These are phyloP conservation scores for Malassezia brasiliensis DNA, from an alignment of 1,284 basidiomycete species.

Conservation along the genomic window DNA sequence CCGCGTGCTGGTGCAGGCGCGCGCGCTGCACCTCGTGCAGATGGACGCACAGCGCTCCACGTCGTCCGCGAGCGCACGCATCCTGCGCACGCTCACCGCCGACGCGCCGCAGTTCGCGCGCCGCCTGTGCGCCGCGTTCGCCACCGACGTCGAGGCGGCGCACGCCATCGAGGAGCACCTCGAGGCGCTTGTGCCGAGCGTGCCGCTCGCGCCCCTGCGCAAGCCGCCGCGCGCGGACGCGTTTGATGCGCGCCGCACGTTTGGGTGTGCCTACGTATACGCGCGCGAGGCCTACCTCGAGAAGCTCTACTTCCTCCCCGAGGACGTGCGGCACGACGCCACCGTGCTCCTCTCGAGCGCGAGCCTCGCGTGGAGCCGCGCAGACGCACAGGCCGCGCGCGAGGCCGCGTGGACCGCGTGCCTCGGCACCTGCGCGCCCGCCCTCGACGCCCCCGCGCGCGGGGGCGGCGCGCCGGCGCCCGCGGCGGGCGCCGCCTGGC, in stretches of 20 bases:
- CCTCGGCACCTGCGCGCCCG: not conserved
- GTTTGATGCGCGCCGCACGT: conserved; percentile 7
- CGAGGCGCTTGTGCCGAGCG: not conserved
- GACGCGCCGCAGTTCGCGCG: not conserved
- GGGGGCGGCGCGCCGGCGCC: not conserved
- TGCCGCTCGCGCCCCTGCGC: conserved; percentile 6
- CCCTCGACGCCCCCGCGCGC: not conserved
- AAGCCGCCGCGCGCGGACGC: conserved; percentile 9
- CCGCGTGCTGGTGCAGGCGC: conserved; percentile 63
- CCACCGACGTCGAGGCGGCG: not conserved
- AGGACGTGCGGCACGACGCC: not conserved
- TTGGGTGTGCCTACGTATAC: conserved; percentile 11
- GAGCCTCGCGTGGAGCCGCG: conserved; percentile 8
- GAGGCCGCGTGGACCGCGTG: conserved; percentile 7
- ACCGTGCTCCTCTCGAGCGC: not conserved
- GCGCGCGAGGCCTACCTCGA: not conserved
- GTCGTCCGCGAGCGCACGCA: not conserved
- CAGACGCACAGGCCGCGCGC: conserved; percentile 14
- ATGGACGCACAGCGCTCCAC: conserved; percentile 23
- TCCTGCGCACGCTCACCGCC: not conserved
- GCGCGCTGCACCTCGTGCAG: conserved; percentile 59
- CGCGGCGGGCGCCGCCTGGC: not conserved
- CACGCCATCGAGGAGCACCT: not conserved
- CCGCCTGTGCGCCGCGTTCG: not conserved
- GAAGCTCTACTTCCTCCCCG: not conserved